phyloP scores from a whole-genome alignment of 2,329 filamentous ascomycete genomes.

The Fusarium sp. region DNA sequence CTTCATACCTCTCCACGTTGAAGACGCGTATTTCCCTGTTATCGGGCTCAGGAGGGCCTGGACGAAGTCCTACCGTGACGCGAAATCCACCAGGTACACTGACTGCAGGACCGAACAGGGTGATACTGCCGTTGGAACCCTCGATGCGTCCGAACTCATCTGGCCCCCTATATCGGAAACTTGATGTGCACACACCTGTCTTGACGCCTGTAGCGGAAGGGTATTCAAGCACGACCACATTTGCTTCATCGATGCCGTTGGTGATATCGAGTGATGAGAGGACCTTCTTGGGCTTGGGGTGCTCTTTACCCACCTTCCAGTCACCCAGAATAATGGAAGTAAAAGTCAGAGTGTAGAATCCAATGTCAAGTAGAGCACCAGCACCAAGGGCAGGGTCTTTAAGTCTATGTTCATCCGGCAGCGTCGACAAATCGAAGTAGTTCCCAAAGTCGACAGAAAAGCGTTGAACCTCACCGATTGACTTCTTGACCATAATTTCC shows the following conservation, averaged over 20 bases:
- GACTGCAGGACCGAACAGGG: conserved; percentile 15
- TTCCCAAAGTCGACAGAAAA: conserved; percentile 27
- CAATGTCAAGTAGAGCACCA: conserved; percentile 23
- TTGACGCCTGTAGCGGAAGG: conserved; percentile 7
- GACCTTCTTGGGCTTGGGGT: conserved; percentile 14
- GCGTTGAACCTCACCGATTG: conserved; percentile 24
- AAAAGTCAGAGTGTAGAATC: conserved; percentile 16
- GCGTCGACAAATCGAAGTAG: not conserved
- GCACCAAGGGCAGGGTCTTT: conserved; percentile 27
- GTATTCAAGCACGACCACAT: conserved; percentile 10
- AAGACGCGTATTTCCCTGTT: conserved; percentile 8
- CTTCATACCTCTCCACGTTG: conserved; percentile 18
- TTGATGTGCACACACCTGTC: conserved; percentile 21
- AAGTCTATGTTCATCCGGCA: conserved; percentile 16
- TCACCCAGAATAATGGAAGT: conserved; percentile 24
- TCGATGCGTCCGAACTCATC: conserved; percentile 18
- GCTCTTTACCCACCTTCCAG: conserved; percentile 23
- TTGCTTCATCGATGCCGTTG: conserved; percentile 21
- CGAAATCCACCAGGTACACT: conserved; percentile 25
- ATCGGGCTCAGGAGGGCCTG: not conserved
- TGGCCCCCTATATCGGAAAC: conserved; percentile 20
- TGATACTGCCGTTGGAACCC: conserved; percentile 17
- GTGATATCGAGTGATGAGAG: conserved; percentile 16
- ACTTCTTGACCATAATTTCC: conserved; percentile 24
- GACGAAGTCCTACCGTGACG: conserved; percentile 10